phyloP scores from a whole-genome alignment of 768 basidiomycete species.

The Brasilioporus rufonigricans region DNA sequence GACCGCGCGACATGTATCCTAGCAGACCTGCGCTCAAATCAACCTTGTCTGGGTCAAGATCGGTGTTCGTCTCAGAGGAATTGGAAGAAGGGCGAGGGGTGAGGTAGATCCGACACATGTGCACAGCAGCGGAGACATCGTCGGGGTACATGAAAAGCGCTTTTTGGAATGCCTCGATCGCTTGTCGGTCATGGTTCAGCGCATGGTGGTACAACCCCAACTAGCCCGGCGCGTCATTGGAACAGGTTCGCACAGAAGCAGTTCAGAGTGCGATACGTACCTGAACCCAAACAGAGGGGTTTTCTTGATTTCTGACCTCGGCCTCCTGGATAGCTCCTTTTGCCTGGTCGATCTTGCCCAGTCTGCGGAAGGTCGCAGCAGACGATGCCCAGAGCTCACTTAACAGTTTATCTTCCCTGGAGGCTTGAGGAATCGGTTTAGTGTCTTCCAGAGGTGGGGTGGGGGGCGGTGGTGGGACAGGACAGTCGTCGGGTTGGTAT shows the following conservation, averaged over 20 bases:
- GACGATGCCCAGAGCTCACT: conserved; percentile 92
- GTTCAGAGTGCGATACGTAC: conserved; percentile 40
- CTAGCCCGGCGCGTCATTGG: conserved; percentile 36
- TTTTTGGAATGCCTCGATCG: conserved; percentile 78
- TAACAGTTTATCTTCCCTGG: conserved; percentile 65
- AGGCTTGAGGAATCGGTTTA: conserved; percentile 35
- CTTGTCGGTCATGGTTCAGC: conserved; percentile 54
- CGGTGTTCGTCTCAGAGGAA: conserved; percentile 12
- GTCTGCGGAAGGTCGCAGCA: conserved; percentile 88
- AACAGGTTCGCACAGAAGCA: background rate
- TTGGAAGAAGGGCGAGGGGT: conserved; percentile 23
- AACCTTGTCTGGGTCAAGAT: conserved; percentile 45
- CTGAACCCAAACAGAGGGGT: conserved; percentile 94
- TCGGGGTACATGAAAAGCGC: conserved; percentile 85
- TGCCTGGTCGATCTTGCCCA: conserved; percentile 88
- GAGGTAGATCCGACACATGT: conserved; percentile 77
- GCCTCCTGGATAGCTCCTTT: conserved; percentile 93
- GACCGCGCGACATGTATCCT: conserved; percentile 69
- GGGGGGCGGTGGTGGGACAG: conserved; percentile 33
- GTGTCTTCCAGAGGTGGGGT: conserved; percentile 36
- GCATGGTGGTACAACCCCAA: conserved; percentile 73
- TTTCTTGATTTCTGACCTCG: conserved; percentile 81
- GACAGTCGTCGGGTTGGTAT: conserved; percentile 33
- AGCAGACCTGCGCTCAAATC: conserved; percentile 85
- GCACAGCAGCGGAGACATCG: conserved; percentile 73